Conservation (phyloP, 441 rosid genomes). For the Theobroma grandiflorum region DNA sequence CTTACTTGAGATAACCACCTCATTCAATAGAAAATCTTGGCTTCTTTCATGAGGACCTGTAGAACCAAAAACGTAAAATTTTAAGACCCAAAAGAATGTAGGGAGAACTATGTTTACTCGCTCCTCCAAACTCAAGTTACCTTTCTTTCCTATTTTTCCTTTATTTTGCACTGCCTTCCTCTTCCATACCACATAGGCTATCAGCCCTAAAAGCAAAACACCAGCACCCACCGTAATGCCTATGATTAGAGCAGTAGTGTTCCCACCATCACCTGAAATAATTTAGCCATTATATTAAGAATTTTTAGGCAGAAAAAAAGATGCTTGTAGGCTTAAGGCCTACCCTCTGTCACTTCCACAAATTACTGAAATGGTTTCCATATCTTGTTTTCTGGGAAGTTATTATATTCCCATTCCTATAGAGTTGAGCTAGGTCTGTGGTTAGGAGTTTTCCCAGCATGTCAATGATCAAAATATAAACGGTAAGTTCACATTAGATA, state of each 20-base stretch:
- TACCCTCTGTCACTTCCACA: background rate
- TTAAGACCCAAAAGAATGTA: background rate
- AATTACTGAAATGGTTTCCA: background rate
- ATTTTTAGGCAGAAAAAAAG: background rate
- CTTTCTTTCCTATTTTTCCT: conserved; percentile 34
- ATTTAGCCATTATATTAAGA: background rate
- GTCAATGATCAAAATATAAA: background rate
- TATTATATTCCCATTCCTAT: background rate
- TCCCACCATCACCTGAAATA: conserved; percentile 50
- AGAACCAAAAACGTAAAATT: background rate
- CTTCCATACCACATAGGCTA: conserved; percentile 43
- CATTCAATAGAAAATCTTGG: conserved; percentile 65
- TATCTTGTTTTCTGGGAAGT: background rate
- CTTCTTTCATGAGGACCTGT: conserved; percentile 62
- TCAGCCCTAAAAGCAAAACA: conserved; percentile 54
- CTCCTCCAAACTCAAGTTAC: conserved; percentile 37
- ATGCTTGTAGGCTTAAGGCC: background rate
- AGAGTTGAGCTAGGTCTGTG: background rate
- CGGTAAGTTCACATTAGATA: background rate
- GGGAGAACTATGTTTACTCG: background rate
- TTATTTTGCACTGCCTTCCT: conserved; percentile 12
- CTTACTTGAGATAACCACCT: conserved; percentile 64
- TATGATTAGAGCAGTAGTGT: conserved; percentile 38
- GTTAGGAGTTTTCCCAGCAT: background rate
- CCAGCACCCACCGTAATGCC: conserved; percentile 57